Evolutionary conservation across 495 filamentous ascomycete species (phyloP).

Genomic region (Neurospora sp.): DNA sequence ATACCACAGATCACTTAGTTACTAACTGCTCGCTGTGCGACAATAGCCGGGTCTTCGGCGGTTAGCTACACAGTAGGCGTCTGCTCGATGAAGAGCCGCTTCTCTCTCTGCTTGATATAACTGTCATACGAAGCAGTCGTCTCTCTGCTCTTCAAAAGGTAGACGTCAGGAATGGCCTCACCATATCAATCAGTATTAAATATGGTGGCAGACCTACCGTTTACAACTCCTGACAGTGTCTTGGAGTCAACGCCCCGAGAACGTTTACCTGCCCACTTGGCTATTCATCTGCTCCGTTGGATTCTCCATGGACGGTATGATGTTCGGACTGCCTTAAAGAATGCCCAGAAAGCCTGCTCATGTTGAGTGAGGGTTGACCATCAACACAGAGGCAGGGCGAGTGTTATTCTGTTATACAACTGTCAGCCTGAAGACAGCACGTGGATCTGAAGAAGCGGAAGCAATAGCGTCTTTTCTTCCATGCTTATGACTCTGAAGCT

Average conservation of each 20-base stretch:
- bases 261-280: not conserved
- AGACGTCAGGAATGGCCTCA: not conserved
- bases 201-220: not conserved
- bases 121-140: not conserved
- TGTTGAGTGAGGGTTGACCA: not conserved
- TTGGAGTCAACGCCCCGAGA: not conserved
- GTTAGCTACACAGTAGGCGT: not conserved
- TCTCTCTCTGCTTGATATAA: not conserved
- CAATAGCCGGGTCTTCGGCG: not conserved
- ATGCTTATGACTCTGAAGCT: not conserved
- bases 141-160: not conserved
- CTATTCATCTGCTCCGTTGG: not conserved
- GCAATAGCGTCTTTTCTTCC: not conserved
- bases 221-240: not conserved
- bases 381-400: not conserved
- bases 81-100: not conserved
- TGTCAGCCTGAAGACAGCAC: not conserved
- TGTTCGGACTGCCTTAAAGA: not conserved
- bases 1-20: not conserved
- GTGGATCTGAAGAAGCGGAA: not conserved
- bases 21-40: not conserved
- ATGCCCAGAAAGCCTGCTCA: not conserved
- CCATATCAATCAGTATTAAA: not conserved
- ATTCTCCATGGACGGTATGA: not conserved
- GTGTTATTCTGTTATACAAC: not conserved